Evolutionary conservation across 208 protist genomes (phyloP).

Genomic region (Wallacemonas collosoma): DNA sequence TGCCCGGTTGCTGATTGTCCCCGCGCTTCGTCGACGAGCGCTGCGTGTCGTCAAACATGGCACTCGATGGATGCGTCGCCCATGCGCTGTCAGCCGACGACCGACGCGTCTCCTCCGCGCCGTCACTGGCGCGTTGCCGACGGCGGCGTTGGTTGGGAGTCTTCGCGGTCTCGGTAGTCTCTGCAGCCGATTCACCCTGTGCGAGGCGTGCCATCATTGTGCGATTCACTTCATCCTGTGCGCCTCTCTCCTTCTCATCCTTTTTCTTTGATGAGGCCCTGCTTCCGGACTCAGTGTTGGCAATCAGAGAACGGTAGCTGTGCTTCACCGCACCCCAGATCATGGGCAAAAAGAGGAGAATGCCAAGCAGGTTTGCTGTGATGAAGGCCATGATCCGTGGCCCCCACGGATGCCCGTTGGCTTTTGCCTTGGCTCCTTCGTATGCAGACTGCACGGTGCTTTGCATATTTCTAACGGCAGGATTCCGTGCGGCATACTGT

Average conservation of each 20-base stretch:
- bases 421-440: constrained; percentile 13
- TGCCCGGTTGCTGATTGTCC: neutral
- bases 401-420: constrained; percentile 1
- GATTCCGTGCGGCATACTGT: constrained; percentile 24
- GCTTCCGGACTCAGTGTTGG: neutral
- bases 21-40: neutral
- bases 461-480: constrained; percentile 17
- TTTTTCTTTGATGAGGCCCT: neutral
- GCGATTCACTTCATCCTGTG: neutral
- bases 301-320: neutral
- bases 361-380: constrained; percentile 63
- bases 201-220: neutral
- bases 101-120: neutral
- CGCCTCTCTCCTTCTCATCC: constrained; percentile 2
- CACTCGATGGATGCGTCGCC: neutral
- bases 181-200: neutral
- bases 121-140: neutral
- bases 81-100: neutral
- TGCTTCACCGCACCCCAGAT: constrained; percentile 35
- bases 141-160: neutral
- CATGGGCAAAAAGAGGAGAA: constrained; percentile 53
- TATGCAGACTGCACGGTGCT: neutral
- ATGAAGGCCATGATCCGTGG: constrained; percentile 51
- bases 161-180: neutral
- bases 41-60: constrained; percentile 9